These are phyloP conservation scores for Petrea volubilis DNA, from an alignment of 257 asterid genomes.

Conservation along the genomic window DNA sequence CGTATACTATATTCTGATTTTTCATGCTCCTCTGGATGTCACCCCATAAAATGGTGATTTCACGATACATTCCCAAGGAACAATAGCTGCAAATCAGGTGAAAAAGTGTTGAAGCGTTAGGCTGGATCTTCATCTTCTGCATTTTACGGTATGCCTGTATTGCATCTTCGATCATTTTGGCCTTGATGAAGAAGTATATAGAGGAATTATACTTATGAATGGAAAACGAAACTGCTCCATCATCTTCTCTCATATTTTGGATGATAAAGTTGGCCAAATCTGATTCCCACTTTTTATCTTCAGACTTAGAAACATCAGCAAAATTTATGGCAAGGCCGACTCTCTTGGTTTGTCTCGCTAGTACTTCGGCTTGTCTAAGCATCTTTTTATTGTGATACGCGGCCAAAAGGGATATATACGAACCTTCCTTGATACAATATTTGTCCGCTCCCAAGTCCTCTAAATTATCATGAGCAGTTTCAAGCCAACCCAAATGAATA, in stretches of 20 bases:
- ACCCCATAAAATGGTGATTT: conserved; percentile 81
- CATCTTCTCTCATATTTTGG: conserved; percentile 45
- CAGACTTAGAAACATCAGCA: conserved; percentile 27
- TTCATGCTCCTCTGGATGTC: conserved; percentile 68
- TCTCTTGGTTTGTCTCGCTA: conserved; percentile 45
- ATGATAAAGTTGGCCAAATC: conserved; percentile 48
- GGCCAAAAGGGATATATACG: conserved; percentile 51
- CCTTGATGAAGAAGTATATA: conserved; percentile 76
- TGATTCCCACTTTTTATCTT: conserved; percentile 29
- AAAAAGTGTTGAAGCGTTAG: conserved; percentile 61
- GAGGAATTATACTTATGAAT: conserved; percentile 65
- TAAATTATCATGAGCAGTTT: conserved; percentile 89
- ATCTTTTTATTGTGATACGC: conserved; percentile 51
- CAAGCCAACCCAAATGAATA: conserved; percentile 75
- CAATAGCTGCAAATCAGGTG: conserved; percentile 58
- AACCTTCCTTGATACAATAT: conserved; percentile 29
- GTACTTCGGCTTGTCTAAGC: conserved; percentile 70
- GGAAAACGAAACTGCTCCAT: conserved; percentile 20
- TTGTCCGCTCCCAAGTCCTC: conserved; percentile 71
- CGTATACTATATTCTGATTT: conserved; percentile 31
- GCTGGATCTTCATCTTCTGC: conserved; percentile 64
- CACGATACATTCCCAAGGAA: conserved; percentile 73
- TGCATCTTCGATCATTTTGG: conserved; percentile 88
- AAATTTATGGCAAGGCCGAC: conserved; percentile 15
- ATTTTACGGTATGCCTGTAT: conserved; percentile 62